Base-by-base conservation (phyloP, 768 basidiomycete genomes). In the Sporobolomyces pararoseus region DNA sequence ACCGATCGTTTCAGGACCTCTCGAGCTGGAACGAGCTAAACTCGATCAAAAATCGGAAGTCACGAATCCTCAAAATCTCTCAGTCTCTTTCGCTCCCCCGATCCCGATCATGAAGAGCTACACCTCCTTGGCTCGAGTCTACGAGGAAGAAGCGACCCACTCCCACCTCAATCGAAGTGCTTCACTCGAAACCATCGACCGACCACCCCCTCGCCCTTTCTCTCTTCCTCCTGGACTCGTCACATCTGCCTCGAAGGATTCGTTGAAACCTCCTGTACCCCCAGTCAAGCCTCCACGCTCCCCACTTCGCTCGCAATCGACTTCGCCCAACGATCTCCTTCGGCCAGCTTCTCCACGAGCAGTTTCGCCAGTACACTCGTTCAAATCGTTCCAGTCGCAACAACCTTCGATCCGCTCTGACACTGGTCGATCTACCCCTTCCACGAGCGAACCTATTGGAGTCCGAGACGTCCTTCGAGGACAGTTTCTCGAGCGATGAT, bases 1-100 rank as follows among this genome's bases (percentile, higher is more conserved):
- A 0, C 69, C 69, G 21, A 39, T 65, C 59, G 59, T 70, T 19
- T 70, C 64, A 3, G 69, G 52, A 1, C 69, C 69, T 23, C 63
- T 70, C 60, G 69, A 70, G 35, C 58, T 70, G 0, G 25, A 70
- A 25, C 49, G 25, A 2, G 67, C 67, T 13, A 61, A 62, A 3
- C 50, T 57, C 44, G 34, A 21, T 2, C 47, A 21, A 21, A 42
- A 35, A 21, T 23, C n/a, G n/a, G 23, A 35, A 9, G 9, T 42
- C 39, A 17, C 37, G 46, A 35, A 17, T 7, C 7, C 44, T 3
- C 12, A 27, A 50, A 12, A 21, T 42, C 31, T 44, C 27, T 44
- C 58, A 1, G 58, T 59, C 58, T 46, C 59, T 29, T 49, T 47
- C 59, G 59, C 44, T 7, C 44, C 27, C 7, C 44, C 59, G 31